Percentiles rank a stretch among this genome's conserved stretches.
phyloP scores from a whole-genome alignment of 2,329 filamentous ascomycete genomes.

The Colletotrichum acutatum region DNA sequence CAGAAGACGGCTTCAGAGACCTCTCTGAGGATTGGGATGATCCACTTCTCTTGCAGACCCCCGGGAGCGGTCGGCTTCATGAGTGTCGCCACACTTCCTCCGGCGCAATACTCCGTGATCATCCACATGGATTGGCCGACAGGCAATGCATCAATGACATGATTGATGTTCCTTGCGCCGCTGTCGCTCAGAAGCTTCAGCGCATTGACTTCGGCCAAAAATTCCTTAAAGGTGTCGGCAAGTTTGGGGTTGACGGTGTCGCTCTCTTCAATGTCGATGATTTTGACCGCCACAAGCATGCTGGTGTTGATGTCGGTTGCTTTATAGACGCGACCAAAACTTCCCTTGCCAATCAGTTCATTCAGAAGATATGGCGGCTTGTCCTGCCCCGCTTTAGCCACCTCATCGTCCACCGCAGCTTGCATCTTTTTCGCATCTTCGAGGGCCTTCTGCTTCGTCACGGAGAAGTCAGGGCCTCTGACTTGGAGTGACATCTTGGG shows the following conservation, averaged over 20 bases:
- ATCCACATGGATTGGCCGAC: slow-evolving; percentile 88
- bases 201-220: slow-evolving; percentile 75
- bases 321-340: slow-evolving; percentile 80
- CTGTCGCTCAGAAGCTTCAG: slow-evolving; percentile 79
- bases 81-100: slow-evolving; percentile 81
- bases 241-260: slow-evolving; percentile 75
- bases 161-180: slow-evolving; percentile 82
- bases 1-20: slow-evolving; percentile 74
- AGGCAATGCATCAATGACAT: slow-evolving; percentile 81
- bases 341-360: slow-evolving; percentile 80
- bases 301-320: slow-evolving; percentile 58
- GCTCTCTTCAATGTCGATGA: slow-evolving; percentile 84
- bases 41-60: slow-evolving; percentile 77
- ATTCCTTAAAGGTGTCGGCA: slow-evolving; percentile 75
- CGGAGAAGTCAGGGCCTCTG: slow-evolving; percentile 54
- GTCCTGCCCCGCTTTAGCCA: slow-evolving; percentile 67
- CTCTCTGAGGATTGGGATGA: slow-evolving; percentile 74
- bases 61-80: slow-evolving; percentile 75
- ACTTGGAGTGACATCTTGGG: slow-evolving; percentile 53
- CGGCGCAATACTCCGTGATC: slow-evolving; percentile 86
- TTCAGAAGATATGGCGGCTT: slow-evolving; percentile 74
- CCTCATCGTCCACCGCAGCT: slow-evolving; percentile 69
- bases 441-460: slow-evolving; percentile 68
- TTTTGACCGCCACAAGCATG: slow-evolving; percentile 79
- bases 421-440: slow-evolving; percentile 80